phyloP scores from a whole-genome alignment of 371 early-diverging fungal genomes.

The Parasitella parasitica region DNA sequence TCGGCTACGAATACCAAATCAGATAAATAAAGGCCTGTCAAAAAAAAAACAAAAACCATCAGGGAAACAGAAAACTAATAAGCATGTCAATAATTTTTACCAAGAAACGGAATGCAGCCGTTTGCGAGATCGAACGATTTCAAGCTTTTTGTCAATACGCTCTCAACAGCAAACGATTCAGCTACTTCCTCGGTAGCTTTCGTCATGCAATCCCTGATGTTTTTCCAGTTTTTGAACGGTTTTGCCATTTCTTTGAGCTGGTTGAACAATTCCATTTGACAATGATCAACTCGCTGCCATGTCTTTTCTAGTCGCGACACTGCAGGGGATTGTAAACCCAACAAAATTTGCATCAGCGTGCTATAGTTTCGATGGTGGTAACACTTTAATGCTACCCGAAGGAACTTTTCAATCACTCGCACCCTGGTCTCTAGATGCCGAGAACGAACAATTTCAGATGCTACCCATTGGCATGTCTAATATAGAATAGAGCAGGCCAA shows the following conservation, averaged over 20 bases:
- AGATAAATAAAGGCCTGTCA: slow-evolving; percentile 58
- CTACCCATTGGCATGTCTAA: slow-evolving; percentile 52
- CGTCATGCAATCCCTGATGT: slow-evolving; percentile 55
- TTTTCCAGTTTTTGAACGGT: slow-evolving; percentile 61
- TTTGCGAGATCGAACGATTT: slow-evolving; percentile 6
- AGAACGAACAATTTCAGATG: slow-evolving; percentile 46
- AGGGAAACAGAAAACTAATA: no score
- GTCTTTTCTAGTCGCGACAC: slow-evolving; percentile 52
- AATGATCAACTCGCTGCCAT: slow-evolving; percentile 52
- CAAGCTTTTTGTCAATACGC: slow-evolving; percentile 30
- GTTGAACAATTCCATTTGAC: slow-evolving; percentile 48
- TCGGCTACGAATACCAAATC: slow-evolving; percentile 69
- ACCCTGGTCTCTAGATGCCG: slow-evolving; percentile 33
- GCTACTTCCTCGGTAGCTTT: slow-evolving; percentile 43
- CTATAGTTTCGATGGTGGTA: slow-evolving; percentile 62
- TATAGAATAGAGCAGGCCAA: background rate
- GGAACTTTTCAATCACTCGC: slow-evolving; percentile 47
- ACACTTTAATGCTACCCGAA: slow-evolving; percentile 56
- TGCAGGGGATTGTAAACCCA: slow-evolving; percentile 56
- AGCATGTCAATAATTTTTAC: no score
- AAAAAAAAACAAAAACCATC: background rate
- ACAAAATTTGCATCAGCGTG: slow-evolving; percentile 57
- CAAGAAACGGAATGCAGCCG: slow-evolving; percentile 63
- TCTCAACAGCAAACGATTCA: slow-evolving; percentile 47
- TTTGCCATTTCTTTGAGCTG: slow-evolving; percentile 57